Evolutionary conservation across 106 monocot species (phyloP), one percentile per base, ranked within the genome.

Genomic region (Platanthera zijinensis): DNA sequence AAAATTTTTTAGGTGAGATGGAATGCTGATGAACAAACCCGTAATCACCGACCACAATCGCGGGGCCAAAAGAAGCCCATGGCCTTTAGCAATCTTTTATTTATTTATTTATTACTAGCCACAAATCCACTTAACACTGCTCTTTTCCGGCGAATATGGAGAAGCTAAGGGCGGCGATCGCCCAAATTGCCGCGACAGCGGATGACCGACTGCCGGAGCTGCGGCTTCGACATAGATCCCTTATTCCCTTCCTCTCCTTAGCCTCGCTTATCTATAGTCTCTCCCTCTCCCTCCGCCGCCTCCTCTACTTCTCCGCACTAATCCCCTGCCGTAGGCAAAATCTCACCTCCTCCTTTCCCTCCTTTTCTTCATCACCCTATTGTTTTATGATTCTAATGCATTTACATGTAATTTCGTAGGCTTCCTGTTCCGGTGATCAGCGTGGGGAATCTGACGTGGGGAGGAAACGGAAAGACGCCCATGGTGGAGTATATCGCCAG

Each of bases 401-500:
- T 61, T 49, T 69, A 3, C 39, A 39, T 76, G 62, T 12, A 6
- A 25, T 76, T 22, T 80, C 25, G 11, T 68, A 92, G 95, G 87
- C 74, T 92, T 77, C 90, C 89, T 17, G 85, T 96, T 64, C 90
- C 92, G 14, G 90, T 95, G 59, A 76, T 96, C 28, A 96, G 95
- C 72, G 90, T 92, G 10, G 90, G 95, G 14, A 92, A 92, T 78
- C 62, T 92, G 66, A 92, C 90, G 9, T 90, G 92, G 95, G 95
- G 92, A 19, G 95, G 95, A 7, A 96, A 88, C 75, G 92, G 95
- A 71, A 96, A 96, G 87, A 96, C 92, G 9, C 95, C 95, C 13
- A 89, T 96, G 88, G 84, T 85, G 61, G 95, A 92, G 80, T 90
- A 84, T 64, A 59, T 90, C 39, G 82, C 89, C 2, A 73, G 83